Evolutionary conservation across 2,329 filamentous ascomycete species (phyloP), one percentile per base, ranked within the genome.

Genomic region (Hypoxylon sp.): DNA sequence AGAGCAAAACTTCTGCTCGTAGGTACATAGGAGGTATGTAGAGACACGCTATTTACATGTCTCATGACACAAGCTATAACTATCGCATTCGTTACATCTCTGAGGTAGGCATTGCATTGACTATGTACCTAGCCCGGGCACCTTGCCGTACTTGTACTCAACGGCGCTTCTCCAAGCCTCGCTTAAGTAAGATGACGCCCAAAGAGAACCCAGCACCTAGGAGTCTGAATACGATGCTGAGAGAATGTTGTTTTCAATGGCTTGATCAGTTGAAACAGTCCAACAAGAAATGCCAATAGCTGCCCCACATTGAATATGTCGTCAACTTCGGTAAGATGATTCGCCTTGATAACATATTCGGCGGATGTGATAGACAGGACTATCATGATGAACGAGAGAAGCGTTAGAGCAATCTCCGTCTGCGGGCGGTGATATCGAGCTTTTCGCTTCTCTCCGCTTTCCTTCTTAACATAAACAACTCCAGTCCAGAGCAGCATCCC

Each of bases 151-250:
- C 24, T 7, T 26, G 24, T 26, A 7, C 24, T 26, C 4, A 26
- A 26, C 24, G 24, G 39, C 6, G 13, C n/a, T 13, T 3, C 22
- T 32, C 26, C 11, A 46, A 22, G 6, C 19, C 6, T 17, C 11
- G 24, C 7, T 24, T 24, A 61, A 19, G 58, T 52, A 1, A 61
- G 52, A 56, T 61, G 58, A 2, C 28, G 41, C 13, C 58, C 58
- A 47, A 61, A 41, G 13, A 61, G 39, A 51, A 61, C 52, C 58
- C 58, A 61, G n/a, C 58, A 61, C 30, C 58, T 49, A 47, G 58
- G 58, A 30, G 41, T 30, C 52, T 20, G 50, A 20, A 61, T n/a
- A 24, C 39, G 52, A 1, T 5, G n/a, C 6, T 56, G 20, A 6
- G 51, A 32, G 20, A 60, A 51, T n/a, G n/a, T n/a, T n/a, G n/a